These are phyloP conservation scores for Chalciporus chontae DNA, from an alignment of 768 basidiomycete genomes.

Conservation along the genomic window DNA sequence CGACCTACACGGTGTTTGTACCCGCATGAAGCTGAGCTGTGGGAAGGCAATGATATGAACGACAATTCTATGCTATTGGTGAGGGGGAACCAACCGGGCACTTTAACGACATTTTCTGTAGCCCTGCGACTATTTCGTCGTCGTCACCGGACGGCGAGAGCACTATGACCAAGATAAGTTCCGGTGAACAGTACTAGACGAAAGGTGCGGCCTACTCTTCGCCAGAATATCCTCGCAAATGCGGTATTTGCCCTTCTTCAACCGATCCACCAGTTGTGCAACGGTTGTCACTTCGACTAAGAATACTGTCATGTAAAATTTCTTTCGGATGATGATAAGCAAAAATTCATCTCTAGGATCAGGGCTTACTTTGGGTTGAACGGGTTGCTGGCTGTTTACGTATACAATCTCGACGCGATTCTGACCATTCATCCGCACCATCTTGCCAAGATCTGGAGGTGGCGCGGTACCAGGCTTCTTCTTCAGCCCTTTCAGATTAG, in stretches of 20 bases:
- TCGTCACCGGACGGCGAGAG: constrained; percentile 58
- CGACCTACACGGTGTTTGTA: constrained; percentile 83
- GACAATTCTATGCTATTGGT: not conserved
- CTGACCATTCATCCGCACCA: constrained; percentile 36
- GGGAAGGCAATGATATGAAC: not conserved
- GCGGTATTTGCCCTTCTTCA: constrained; percentile 66
- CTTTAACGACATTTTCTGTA: constrained; percentile 87
- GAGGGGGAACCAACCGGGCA: constrained; percentile 74
- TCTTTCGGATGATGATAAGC: constrained; percentile 60
- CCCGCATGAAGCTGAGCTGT: constrained; percentile 82
- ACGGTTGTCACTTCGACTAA: constrained; percentile 78
- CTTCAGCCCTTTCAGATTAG: constrained; percentile 87
- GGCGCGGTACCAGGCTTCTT: constrained; percentile 94
- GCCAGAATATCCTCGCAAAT: constrained; percentile 60
- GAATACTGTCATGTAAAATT: constrained; percentile 83
- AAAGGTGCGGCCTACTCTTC: constrained; percentile 50
- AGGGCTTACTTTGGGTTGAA: constrained; percentile 59
- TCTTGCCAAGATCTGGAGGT: constrained; percentile 65
- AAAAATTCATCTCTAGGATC: not conserved
- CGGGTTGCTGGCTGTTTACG: constrained; percentile 82
- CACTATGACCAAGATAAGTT: constrained; percentile 42
- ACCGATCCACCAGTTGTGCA: constrained; percentile 60
- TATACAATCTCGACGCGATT: constrained; percentile 88
- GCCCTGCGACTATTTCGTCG: constrained; percentile 89
- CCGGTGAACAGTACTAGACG: not conserved